Evolutionary conservation across 495 filamentous ascomycete species (phyloP), one percentile per base, ranked within the genome.

Genomic region (Chaetomium cochliodes): DNA sequence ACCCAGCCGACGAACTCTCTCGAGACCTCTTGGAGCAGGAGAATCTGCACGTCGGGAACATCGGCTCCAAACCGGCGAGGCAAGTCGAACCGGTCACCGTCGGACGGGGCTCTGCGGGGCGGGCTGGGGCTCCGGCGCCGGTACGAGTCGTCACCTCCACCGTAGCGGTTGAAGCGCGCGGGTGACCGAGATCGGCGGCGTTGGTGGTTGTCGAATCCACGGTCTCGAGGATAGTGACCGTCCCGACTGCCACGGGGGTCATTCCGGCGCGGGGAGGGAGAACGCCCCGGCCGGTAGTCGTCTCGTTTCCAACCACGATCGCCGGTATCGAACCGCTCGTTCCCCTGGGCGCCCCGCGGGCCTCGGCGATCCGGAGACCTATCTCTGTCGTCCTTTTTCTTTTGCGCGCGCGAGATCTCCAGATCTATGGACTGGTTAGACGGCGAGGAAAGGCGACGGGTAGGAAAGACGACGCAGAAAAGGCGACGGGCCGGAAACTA

Each of bases 31-130:
- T 93, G 88, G 16, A 91, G 75, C 1, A 96, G 84, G 2, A 98
- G 80, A 28, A 97, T 83, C 69, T 97, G 93, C 28, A 98, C 90
- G 69, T 98, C 94, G 5, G 94, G 94, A 23, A 98, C 86, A 64
- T 96, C 87, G 59, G 83, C 78, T 2, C 90, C 86, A 56, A 84
- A 83, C 64, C 93, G 85, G 64, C 87, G 81, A 26, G 92, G 90
- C 22, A 96, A 82, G 18, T 88, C 88, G 4, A 90, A 77, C 47
- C 86, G 83, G 67, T 89, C 88, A 23, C 81, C 80, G 42, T 87
- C 85, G 52, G 76, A 67, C 9, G 82, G 72, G 26, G 81, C 79
- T 22, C 76, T 77, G 60, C 85, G 79, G 52, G 72, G 71, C 2
- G 89, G 90, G 66, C 86, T 92, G 2, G 85, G 85, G 62, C 85